These are phyloP conservation scores for Phytophthora sp. DNA, from an alignment of 352 stramenopile genomes.

Conservation along the genomic window DNA sequence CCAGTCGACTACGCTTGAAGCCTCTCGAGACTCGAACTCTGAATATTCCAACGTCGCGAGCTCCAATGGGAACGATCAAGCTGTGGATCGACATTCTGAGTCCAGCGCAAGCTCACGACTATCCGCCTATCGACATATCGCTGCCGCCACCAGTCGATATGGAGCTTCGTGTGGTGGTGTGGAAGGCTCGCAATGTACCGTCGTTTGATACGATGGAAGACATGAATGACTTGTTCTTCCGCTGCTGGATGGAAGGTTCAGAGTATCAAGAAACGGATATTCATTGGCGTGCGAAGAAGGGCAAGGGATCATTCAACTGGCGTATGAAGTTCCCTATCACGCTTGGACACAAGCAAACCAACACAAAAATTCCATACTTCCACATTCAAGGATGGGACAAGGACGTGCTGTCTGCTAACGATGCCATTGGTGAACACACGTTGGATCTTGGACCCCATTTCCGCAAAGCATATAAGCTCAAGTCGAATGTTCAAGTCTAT, in stretches of 20 bases:
- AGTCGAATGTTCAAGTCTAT: slow-evolving; percentile 81
- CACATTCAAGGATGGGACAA: slow-evolving; percentile 95
- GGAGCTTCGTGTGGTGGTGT: slow-evolving; percentile 93
- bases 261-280: slow-evolving; percentile 92
- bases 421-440: slow-evolving; percentile 90
- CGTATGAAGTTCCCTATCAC: slow-evolving; percentile 93
- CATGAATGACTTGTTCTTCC: slow-evolving; percentile 95
- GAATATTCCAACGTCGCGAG: slow-evolving; percentile 83
- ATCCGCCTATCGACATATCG: slow-evolving; percentile 85
- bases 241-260: slow-evolving; percentile 86
- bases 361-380: slow-evolving; percentile 93
- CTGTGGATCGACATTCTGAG: slow-evolving; percentile 93
- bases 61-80: slow-evolving; percentile 86
- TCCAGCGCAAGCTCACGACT: slow-evolving; percentile 73
- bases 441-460: slow-evolving; percentile 80
- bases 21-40: slow-evolving; percentile 85
- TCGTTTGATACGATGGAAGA: slow-evolving; percentile 87
- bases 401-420: slow-evolving; percentile 92
- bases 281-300: slow-evolving; percentile 94
- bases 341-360: slow-evolving; percentile 83
- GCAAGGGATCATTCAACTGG: slow-evolving; percentile 95
- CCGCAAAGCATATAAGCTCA: slow-evolving; percentile 81
- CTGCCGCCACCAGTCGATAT: slow-evolving; percentile 84
- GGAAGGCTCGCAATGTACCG: slow-evolving; percentile 91
- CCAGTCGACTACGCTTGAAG: slow-evolving; percentile 70